These are phyloP conservation scores for Mallotus japonicus DNA, from an alignment of 441 rosid species.

Conservation along the genomic window DNA sequence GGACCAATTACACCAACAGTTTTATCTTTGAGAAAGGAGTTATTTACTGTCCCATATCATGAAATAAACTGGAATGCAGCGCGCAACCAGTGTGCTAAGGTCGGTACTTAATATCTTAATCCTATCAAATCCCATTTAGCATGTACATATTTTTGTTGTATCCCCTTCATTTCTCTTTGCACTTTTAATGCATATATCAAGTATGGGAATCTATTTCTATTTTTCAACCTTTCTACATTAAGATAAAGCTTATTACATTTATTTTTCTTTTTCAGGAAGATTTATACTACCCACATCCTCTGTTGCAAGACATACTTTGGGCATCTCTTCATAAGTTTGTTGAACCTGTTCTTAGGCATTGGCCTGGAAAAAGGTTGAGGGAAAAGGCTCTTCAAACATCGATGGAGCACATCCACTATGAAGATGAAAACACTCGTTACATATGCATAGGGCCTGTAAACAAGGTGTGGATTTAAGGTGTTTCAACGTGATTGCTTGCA, in stretches of 20 bases:
- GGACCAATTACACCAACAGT: slow-evolving; percentile 45
- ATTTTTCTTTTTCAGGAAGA: slow-evolving; percentile 54
- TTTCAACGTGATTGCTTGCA: not conserved
- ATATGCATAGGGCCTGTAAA: slow-evolving; percentile 95
- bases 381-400: slow-evolving; percentile 62
- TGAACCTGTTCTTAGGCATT: slow-evolving; percentile 66
- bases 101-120: slow-evolving; percentile 31
- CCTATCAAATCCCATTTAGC: not conserved
- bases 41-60: slow-evolving; percentile 51
- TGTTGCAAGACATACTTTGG: slow-evolving; percentile 66
- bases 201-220: not conserved
- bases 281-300: slow-evolving; percentile 56
- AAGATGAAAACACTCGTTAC: slow-evolving; percentile 88
- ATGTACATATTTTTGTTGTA: not conserved
- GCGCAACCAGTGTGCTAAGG: slow-evolving; percentile 61
- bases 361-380: slow-evolving; percentile 88
- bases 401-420: slow-evolving; percentile 85
- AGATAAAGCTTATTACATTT: not conserved
- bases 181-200: not conserved
- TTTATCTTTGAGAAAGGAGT: slow-evolving; percentile 57
- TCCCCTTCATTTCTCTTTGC: not conserved
- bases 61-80: slow-evolving; percentile 58
- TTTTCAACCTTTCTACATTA: not conserved
- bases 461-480: slow-evolving; percentile 55
- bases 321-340: slow-evolving; percentile 38